These are phyloP conservation scores for Alternaria gaisen DNA, from an alignment of 2,329 filamentous ascomycete species.

Conservation along the genomic window DNA sequence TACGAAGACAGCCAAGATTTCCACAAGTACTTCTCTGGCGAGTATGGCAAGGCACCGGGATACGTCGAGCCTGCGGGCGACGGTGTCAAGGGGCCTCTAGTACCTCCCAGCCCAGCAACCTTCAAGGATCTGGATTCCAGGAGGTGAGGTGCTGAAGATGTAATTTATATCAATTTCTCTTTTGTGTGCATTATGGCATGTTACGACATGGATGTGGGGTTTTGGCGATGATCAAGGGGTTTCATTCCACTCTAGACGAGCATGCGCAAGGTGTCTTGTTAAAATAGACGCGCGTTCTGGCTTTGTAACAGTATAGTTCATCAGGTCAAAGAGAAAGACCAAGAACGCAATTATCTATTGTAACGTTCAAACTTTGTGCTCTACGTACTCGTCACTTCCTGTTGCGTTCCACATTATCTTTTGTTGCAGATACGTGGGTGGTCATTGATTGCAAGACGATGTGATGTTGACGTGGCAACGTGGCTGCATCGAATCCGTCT, in stretches of 20 bases:
- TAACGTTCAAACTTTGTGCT: not conserved
- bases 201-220: slow-evolving; percentile 1
- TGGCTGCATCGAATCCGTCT: not conserved
- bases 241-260: slow-evolving; percentile 17
- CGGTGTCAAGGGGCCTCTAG: slow-evolving; percentile 47
- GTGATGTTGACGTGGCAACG: not conserved
- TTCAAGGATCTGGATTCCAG: slow-evolving; percentile 26
- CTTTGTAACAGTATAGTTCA: slow-evolving; percentile 4
- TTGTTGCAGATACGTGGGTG: too few species aligned
- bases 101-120: slow-evolving; percentile 42
- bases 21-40: slow-evolving; percentile 81
- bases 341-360: not conserved
- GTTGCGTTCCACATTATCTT: too few species aligned
- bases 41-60: slow-evolving; percentile 46
- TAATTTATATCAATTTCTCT: not conserved
- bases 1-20: slow-evolving; percentile 90
- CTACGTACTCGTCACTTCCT: too few species aligned
- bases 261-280: slow-evolving; percentile 7
- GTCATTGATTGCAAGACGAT: not conserved
- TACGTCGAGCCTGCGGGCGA: slow-evolving; percentile 46
- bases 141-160: slow-evolving; percentile 2
- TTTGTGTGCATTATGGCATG: slow-evolving; percentile 3
- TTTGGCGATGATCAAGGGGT: slow-evolving; percentile 5
- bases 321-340: not conserved
- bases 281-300: not conserved